phyloP scores from a whole-genome alignment of 2,329 filamentous ascomycete genomes.

The Xylaria sp. region DNA sequence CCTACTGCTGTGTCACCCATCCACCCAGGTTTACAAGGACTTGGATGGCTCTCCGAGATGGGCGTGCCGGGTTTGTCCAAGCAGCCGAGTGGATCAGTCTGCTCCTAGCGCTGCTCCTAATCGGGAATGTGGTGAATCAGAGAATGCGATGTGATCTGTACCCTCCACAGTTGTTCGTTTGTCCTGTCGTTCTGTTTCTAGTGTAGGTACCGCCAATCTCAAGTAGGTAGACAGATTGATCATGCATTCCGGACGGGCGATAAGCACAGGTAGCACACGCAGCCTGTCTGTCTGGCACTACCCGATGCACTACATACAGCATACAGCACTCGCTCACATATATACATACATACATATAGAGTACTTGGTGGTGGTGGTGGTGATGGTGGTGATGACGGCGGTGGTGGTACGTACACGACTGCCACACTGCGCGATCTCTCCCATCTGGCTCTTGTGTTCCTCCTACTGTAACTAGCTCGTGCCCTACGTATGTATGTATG shows the following conservation, averaged over 20 bases:
- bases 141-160: constrained; percentile 44
- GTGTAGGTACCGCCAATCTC: constrained; percentile 25
- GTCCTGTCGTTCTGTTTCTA: constrained; percentile 31
- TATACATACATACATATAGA: too few species aligned
- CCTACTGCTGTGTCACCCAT: constrained; percentile 46
- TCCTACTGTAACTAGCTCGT: constrained; percentile 1
- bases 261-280: constrained; percentile 32
- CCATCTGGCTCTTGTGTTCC: constrained; percentile 32
- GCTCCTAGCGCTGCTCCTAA: constrained; percentile 48
- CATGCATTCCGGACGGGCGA: constrained; percentile 39
- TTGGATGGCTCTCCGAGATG: constrained; percentile 44
- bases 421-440: constrained; percentile 37
- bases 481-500: constrained; percentile 2
- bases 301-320: constrained; percentile 32
- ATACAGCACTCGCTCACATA: background rate
- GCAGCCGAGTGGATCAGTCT: constrained; percentile 45
- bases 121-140: constrained; percentile 50
- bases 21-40: constrained; percentile 41
- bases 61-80: constrained; percentile 43
- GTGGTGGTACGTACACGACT: constrained; percentile 33
- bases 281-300: constrained; percentile 36
- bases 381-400: too few species aligned
- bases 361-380: too few species aligned
- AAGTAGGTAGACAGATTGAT: constrained; percentile 36
- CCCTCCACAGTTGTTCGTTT: constrained; percentile 43